Base-by-base conservation (phyloP, 2,329 filamentous ascomycete genomes). In the Leptographium radiaticola region DNA sequence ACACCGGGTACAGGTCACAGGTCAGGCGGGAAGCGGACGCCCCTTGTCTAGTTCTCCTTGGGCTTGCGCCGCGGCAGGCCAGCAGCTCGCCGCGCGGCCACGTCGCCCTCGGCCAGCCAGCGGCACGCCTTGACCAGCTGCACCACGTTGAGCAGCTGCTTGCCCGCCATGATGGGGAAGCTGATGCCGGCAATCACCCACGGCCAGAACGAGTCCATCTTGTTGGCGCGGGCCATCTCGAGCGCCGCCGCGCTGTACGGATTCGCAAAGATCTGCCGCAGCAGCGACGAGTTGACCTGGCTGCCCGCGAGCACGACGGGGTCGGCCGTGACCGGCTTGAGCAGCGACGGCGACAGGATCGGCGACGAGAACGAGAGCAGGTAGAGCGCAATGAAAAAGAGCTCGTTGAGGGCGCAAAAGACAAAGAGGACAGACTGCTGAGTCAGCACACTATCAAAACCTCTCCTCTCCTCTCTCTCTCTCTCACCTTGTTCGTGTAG, bases 371-470 rank as follows among this genome's bases (percentile, higher is more conserved):
- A 98, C 63, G 90, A 96, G 56, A 98, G 84, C 53, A 98, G 86
- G 73, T 98, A 98, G 58, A 98, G 82, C 34, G 89, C 90, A 66
- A 98, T 96, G 77, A 98, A 98, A 78, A 96, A 98, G 59, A 90
- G 72, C 71, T 98, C 93, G 69, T 98, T 98, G 60, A 95, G 72
- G 55, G 81, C 77, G 75, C 93, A 98, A 71, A 89, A 87, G 58
- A 88, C 71, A 73, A 98, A 98, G 44, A 98, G 78, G 47, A 98
- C 90, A 53, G 76, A 86, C 91, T 56, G 45, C 2, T 25, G 25
- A 25, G 25, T n/a, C n/a, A n/a, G n/a, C n/a, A n/a, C n/a, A n/a
- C n/a, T n/a, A n/a, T n/a, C n/a, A n/a, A n/a, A n/a, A n/a, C n/a
- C n/a, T n/a, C n/a, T n/a, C n/a, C n/a, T n/a, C n/a, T n/a, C n/a